Percentiles rank a stretch among this genome's conserved stretches.
These are phyloP conservation scores for Ormosia semicastrata DNA, from an alignment of 306 rosid species.

Conservation along the genomic window DNA sequence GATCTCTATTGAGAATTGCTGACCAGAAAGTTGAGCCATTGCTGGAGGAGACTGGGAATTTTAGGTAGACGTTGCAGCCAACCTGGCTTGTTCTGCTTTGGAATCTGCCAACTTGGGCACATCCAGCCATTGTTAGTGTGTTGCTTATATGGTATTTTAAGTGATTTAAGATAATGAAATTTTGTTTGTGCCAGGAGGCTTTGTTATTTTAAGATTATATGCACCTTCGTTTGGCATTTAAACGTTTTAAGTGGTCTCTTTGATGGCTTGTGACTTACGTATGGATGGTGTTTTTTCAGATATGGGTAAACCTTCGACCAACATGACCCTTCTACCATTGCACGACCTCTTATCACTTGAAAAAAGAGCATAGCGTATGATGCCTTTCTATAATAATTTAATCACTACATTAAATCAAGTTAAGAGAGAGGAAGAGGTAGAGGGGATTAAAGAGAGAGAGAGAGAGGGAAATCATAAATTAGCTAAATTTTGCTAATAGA, in stretches of 20 bases:
- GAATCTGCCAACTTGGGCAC: not conserved
- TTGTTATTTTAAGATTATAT: constrained; percentile 3
- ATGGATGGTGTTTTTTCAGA: not conserved
- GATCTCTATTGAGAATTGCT: constrained; percentile 56
- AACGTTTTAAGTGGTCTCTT: not conserved
- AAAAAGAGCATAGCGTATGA: too few relatives aligned
- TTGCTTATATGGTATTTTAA: constrained; percentile 8
- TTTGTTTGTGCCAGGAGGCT: constrained; percentile 21
- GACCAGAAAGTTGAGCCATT: not conserved
- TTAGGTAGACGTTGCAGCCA: constrained; percentile 10
- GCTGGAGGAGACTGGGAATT: not conserved
- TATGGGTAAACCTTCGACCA: not conserved
- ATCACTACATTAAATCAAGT: too few relatives aligned
- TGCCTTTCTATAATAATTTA: too few relatives aligned
- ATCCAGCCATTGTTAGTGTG: too few relatives aligned
- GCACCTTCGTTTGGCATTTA: constrained; percentile 3
- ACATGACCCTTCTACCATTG: too few relatives aligned
- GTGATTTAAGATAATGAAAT: constrained; percentile 10
- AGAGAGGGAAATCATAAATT: too few relatives aligned
- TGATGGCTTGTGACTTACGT: not conserved
- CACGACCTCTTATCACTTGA: too few relatives aligned
- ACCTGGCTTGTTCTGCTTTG: constrained; percentile 23
- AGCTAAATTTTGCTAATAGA: too few relatives aligned
- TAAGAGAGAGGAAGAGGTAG: too few relatives aligned
- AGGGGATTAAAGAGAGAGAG: too few relatives aligned